These are phyloP conservation scores for Solanum piurae DNA, from an alignment of 257 asterid genomes.

Conservation along the genomic window DNA sequence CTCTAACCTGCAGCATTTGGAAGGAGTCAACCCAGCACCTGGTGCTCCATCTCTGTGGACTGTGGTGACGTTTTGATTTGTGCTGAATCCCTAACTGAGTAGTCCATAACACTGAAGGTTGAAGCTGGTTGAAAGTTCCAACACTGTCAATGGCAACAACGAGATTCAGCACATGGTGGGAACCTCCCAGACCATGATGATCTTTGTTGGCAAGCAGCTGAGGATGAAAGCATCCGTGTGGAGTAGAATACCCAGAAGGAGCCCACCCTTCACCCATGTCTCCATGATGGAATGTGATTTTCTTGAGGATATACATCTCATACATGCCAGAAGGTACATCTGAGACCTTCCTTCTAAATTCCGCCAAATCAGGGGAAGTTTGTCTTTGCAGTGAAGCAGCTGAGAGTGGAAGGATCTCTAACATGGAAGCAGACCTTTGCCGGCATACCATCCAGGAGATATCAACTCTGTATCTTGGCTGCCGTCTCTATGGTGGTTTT, in stretches of 20 bases:
- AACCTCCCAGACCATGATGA: constrained; percentile 59
- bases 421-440: constrained; percentile 29
- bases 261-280: constrained; percentile 32
- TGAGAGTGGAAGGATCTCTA: neutral
- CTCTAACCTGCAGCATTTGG: constrained; percentile 48
- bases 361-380: constrained; percentile 35
- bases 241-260: constrained; percentile 15
- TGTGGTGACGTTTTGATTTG: constrained; percentile 58
- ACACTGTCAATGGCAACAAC: constrained; percentile 40
- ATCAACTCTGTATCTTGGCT: constrained; percentile 59
- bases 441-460: constrained; percentile 45
- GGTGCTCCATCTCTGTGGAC: constrained; percentile 45
- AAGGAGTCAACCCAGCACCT: constrained; percentile 49
- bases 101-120: constrained; percentile 43
- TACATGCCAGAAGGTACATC: too few species aligned
- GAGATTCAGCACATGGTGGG: constrained; percentile 68
- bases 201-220: constrained; percentile 62
- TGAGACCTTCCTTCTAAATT: neutral
- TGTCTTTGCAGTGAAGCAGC: constrained; percentile 22
- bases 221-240: constrained; percentile 41
- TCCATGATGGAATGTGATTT: constrained; percentile 38
- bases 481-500: constrained; percentile 34
- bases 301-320: constrained; percentile 21
- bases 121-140: constrained; percentile 36
- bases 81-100: constrained; percentile 45